Conservation (phyloP, 164 flowering plant species). For the Piper betle region DNA sequence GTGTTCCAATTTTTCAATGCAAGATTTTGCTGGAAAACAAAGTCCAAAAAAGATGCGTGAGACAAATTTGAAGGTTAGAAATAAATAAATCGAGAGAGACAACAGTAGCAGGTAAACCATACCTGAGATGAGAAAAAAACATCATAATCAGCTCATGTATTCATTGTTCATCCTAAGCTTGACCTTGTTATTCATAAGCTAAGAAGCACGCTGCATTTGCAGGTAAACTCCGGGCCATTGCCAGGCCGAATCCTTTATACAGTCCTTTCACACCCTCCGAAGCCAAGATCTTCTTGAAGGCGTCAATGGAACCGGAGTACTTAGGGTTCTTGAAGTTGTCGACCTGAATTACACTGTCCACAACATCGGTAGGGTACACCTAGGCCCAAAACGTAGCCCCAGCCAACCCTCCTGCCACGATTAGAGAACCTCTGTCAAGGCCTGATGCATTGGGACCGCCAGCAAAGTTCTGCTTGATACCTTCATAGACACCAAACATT, state of each 20-base stretch:
- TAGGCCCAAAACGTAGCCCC: constrained; percentile 81
- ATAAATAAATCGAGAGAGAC: no score
- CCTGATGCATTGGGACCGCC: constrained; percentile 84
- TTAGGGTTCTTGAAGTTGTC: constrained; percentile 83
- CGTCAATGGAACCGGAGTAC: constrained; percentile 69
- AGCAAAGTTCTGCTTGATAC: constrained; percentile 53
- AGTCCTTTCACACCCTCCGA: constrained; percentile 80
- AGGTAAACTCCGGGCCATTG: constrained; percentile 90
- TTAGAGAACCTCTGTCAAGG: constrained; percentile 66
- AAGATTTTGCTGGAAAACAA: no score
- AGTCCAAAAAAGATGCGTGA: no score
- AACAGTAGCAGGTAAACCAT: no score
- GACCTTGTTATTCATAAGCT: constrained; percentile 88
- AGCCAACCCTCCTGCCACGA: constrained; percentile 83
- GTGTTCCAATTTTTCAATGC: no score
- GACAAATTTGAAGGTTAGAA: no score
- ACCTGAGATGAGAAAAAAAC: background rate
- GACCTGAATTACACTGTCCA: constrained; percentile 87
- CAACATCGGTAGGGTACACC: constrained; percentile 91
- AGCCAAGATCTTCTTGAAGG: constrained; percentile 56
- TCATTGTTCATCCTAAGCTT: constrained; percentile 50
- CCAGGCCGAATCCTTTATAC: constrained; percentile 94
- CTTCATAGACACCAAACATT: constrained; percentile 92
- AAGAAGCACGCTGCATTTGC: constrained; percentile 98
- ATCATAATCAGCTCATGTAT: background rate